These are phyloP conservation scores for Candida stauntonica DNA, from an alignment of 805 yeast species.

Conservation along the genomic window DNA sequence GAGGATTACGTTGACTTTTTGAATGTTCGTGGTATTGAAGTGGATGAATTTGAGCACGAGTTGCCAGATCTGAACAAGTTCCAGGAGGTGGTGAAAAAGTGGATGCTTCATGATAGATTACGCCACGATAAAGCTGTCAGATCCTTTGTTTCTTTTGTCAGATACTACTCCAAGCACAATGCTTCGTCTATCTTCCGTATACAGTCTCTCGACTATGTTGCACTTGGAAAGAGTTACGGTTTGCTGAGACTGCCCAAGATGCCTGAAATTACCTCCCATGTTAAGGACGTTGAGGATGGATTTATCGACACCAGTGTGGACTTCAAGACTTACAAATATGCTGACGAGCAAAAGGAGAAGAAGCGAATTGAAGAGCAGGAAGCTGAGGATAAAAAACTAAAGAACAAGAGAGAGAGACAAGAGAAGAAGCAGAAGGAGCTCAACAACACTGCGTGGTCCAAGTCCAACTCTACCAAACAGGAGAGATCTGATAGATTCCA, in stretches of 20 bases:
- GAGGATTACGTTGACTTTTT: slow-evolving; percentile 77
- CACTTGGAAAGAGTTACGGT: slow-evolving; percentile 73
- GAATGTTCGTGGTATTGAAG: slow-evolving; percentile 59
- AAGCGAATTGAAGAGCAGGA: slow-evolving; percentile 56
- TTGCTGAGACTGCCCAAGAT: slow-evolving; percentile 81
- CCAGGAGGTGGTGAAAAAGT: slow-evolving; percentile 34
- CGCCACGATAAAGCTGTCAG: slow-evolving; percentile 77
- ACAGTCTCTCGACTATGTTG: slow-evolving; percentile 63
- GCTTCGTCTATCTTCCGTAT: slow-evolving; percentile 86
- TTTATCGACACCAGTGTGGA: slow-evolving; percentile 59
- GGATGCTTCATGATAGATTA: slow-evolving; percentile 69
- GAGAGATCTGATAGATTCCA: slow-evolving; percentile 48
- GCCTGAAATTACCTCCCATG: slow-evolving; percentile 74
- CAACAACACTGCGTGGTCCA: slow-evolving; percentile 30
- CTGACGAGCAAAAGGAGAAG: slow-evolving; percentile 60
- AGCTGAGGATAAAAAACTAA: slow-evolving; percentile 31
- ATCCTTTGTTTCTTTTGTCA: slow-evolving; percentile 77
- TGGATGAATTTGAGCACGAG: slow-evolving; percentile 37
- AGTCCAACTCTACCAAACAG: slow-evolving; percentile 40
- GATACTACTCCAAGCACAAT: slow-evolving; percentile 82
- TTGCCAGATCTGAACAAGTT: slow-evolving; percentile 10
- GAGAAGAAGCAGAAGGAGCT: slow-evolving; percentile 29
- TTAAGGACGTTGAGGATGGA: slow-evolving; percentile 62
- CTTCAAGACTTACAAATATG: slow-evolving; percentile 43
- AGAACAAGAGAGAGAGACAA: slow-evolving; percentile 21